These are phyloP conservation scores for Aspergillus sp. DNA, from an alignment of 2,329 filamentous ascomycete species.

Conservation along the genomic window DNA sequence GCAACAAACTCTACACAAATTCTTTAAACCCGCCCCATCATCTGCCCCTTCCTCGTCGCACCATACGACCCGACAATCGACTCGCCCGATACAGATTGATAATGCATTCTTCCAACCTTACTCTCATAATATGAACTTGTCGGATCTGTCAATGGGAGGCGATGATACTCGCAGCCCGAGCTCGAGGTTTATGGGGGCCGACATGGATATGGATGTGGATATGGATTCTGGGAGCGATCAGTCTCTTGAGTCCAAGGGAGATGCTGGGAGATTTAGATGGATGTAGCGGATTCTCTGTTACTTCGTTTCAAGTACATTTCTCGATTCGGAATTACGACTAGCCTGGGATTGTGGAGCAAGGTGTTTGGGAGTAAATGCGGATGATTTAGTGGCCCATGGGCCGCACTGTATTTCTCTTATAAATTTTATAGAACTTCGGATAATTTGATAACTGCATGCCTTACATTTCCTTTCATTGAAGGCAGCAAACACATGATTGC, in stretches of 20 bases:
- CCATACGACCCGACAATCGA: slow-evolving; percentile 9
- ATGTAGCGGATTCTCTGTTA: slow-evolving; percentile 14
- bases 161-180: slow-evolving; percentile 17
- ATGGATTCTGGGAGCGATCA: slow-evolving; percentile 23
- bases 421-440: neutral
- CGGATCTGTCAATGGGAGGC: slow-evolving; percentile 12
- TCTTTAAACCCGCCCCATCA: slow-evolving; percentile 28
- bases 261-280: slow-evolving; percentile 26
- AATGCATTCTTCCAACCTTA: slow-evolving; percentile 15
- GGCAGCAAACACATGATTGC: neutral
- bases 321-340: neutral
- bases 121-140: slow-evolving; percentile 11
- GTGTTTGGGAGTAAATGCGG: too few relatives aligned
- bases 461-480: too few relatives aligned
- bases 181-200: slow-evolving; percentile 12
- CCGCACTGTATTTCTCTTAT: neutral
- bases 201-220: slow-evolving; percentile 28
- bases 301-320: neutral
- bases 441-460: too few relatives aligned
- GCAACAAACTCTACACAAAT: slow-evolving; percentile 34
- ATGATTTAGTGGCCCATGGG: too few relatives aligned
- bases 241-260: slow-evolving; percentile 16
- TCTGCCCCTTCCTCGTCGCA: slow-evolving; percentile 8
- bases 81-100: slow-evolving; percentile 10
- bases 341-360: too few relatives aligned